A percentile compares a stretch with the other conserved stretches of the same genome.
These are phyloP conservation scores for Amniculicola lignicola DNA, from an alignment of 495 filamentous ascomycete genomes.

Conservation along the genomic window DNA sequence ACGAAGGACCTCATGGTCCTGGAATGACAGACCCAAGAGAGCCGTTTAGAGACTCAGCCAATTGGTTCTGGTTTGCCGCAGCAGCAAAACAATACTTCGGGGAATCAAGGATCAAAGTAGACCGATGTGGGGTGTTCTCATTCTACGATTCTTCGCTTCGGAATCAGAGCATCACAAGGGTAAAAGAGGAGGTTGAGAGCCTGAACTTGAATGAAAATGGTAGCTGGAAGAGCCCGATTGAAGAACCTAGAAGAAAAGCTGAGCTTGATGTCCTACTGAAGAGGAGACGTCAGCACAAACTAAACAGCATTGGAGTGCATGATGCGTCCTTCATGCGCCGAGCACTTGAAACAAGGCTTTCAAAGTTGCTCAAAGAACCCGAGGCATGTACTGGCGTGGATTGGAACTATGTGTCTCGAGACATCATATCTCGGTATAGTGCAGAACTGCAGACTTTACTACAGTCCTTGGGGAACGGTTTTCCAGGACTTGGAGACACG, in stretches of 20 bases:
- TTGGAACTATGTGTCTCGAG: constrained; percentile 31
- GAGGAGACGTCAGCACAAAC: constrained; percentile 36
- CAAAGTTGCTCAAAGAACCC: constrained; percentile 17
- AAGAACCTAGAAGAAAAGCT: neutral
- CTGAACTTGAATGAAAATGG: constrained; percentile 39
- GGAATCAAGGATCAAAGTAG: constrained; percentile 32
- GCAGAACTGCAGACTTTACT: neutral
- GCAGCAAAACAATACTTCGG: constrained; percentile 26
- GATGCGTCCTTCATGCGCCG: constrained; percentile 37
- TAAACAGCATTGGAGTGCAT: constrained; percentile 25
- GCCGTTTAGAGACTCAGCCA: constrained; percentile 21
- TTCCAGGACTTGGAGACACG: neutral
- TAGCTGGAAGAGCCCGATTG: constrained; percentile 26
- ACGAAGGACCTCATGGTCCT: constrained; percentile 26
- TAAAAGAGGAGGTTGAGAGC: constrained; percentile 18
- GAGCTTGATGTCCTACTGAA: constrained; percentile 32
- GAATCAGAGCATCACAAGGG: constrained; percentile 19
- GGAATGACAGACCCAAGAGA: constrained; percentile 20
- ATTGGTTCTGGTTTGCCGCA: constrained; percentile 31
- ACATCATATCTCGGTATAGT: constrained; percentile 18
- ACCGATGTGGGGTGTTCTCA: constrained; percentile 38
- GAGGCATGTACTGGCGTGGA: constrained; percentile 34
- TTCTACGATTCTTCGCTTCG: constrained; percentile 38
- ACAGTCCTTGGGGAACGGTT: neutral
- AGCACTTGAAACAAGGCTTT: constrained; percentile 32